These are phyloP conservation scores for Penicillium olsonii DNA, from an alignment of 2,329 filamentous ascomycete genomes.

Conservation along the genomic window DNA sequence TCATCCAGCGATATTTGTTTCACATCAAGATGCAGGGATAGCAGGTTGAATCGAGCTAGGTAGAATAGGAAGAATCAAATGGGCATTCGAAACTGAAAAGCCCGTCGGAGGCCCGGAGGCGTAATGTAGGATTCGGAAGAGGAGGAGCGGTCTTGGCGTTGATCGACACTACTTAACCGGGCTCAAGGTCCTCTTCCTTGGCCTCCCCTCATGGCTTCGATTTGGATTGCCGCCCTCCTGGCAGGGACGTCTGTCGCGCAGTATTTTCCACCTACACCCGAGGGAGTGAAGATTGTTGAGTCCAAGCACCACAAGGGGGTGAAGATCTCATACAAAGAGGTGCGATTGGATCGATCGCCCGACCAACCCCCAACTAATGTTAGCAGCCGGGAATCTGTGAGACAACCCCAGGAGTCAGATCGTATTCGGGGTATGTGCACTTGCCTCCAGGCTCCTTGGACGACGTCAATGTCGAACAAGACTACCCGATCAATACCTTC, in stretches of 20 bases:
- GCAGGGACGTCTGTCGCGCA: conserved; percentile 27
- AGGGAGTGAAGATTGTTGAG: conserved; percentile 43
- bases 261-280: conserved; percentile 45
- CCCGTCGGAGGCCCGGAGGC: no score
- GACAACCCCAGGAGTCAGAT: conserved; percentile 57
- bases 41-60: no score
- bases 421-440: conserved; percentile 63
- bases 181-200: background rate
- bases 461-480: conserved; percentile 45
- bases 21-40: conserved; percentile 28
- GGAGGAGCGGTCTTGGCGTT: background rate
- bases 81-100: no score
- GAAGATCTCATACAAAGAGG: conserved; percentile 50
- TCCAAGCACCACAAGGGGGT: conserved; percentile 48
- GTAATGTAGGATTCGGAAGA: no score
- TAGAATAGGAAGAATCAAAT: no score
- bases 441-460: conserved; percentile 51
- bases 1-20: conserved; percentile 42
- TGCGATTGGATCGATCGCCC: conserved; percentile 17
- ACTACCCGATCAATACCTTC: conserved; percentile 64
- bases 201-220: background rate
- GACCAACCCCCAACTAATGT: conserved; percentile 1
- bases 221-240: conserved; percentile 16
- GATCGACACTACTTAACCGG: background rate
- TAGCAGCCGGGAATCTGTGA: conserved; percentile 54